These are phyloP conservation scores for Malassezia psittaci DNA, from an alignment of 1,284 basidiomycete genomes.

Conservation along the genomic window DNA sequence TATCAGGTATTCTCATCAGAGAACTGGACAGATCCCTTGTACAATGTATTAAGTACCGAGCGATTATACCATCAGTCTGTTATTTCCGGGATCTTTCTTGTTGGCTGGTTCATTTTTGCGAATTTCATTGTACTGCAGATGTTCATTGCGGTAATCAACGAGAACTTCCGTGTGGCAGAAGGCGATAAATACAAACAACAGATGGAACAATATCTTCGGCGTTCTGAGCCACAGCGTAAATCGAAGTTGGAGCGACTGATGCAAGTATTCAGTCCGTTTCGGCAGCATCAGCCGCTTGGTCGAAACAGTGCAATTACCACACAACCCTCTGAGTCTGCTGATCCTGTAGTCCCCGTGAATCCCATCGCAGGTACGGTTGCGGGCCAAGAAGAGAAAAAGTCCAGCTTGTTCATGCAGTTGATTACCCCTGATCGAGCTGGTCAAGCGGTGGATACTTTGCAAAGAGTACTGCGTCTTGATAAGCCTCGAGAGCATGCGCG, in stretches of 20 bases:
- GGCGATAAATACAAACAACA: slow-evolving; percentile 78
- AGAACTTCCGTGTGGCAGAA: slow-evolving; percentile 88
- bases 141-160: slow-evolving; percentile 97
- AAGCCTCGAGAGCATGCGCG: slow-evolving; percentile 58
- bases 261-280: slow-evolving; percentile 74
- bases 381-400: slow-evolving; percentile 18
- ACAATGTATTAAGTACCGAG: slow-evolving; percentile 60
- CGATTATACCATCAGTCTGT: slow-evolving; percentile 61
- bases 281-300: slow-evolving; percentile 54
- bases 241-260: slow-evolving; percentile 50
- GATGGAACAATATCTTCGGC: slow-evolving; percentile 55
- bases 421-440: slow-evolving; percentile 15
- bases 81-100: slow-evolving; percentile 66
- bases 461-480: slow-evolving; percentile 50
- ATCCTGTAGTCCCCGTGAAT: slow-evolving; percentile 7
- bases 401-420: slow-evolving; percentile 15
- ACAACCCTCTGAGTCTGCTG: not conserved
- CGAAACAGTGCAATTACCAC: not conserved
- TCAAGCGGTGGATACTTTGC: slow-evolving; percentile 20
- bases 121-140: slow-evolving; percentile 94
- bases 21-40: slow-evolving; percentile 83
- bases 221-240: slow-evolving; percentile 40
- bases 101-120: slow-evolving; percentile 80
- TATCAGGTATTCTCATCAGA: slow-evolving; percentile 90
- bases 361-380: slow-evolving; percentile 24